A percentile compares a stretch with the other conserved stretches of the same genome.
These are phyloP conservation scores for Evernia prunastri DNA, from an alignment of 495 filamentous ascomycete genomes.

Conservation along the genomic window DNA sequence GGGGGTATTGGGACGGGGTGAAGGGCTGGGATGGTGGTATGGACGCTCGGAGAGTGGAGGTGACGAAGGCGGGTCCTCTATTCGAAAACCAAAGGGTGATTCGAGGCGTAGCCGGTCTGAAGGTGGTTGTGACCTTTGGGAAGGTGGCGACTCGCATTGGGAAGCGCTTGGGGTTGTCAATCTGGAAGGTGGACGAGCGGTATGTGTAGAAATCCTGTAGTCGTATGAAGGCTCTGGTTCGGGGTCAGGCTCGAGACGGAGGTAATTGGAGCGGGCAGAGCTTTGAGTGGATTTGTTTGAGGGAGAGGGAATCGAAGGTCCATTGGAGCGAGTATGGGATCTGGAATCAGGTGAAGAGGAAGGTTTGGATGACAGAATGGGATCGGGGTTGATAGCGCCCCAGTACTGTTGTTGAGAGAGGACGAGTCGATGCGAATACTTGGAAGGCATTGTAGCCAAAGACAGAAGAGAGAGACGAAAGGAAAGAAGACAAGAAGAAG, in stretches of 20 bases:
- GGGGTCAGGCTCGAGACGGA: neutral
- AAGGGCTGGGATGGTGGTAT: neutral
- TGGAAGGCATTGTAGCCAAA: slow-evolving; percentile 23
- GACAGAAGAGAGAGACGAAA: neutral
- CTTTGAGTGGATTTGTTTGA: neutral
- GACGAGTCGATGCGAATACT: slow-evolving; percentile 26
- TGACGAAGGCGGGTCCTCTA: neutral
- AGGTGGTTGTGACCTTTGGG: neutral
- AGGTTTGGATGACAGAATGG: neutral
- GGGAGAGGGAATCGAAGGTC: neutral
- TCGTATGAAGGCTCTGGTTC: neutral
- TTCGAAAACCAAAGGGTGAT: neutral
- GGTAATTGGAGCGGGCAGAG: neutral
- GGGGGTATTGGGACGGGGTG: neutral
- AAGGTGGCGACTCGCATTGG: neutral
- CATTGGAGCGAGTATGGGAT: neutral
- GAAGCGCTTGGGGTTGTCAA: neutral
- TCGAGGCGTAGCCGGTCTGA: neutral
- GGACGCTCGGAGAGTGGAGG: neutral
- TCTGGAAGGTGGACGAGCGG: neutral
- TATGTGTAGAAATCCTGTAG: neutral
- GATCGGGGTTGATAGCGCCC: slow-evolving; percentile 19
- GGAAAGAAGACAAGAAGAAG: slow-evolving; percentile 1
- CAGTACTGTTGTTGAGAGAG: slow-evolving; percentile 23
- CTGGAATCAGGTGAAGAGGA: neutral